phyloP scores from a whole-genome alignment of 768 basidiomycete genomes.

The Rhodotorula graminis region DNA sequence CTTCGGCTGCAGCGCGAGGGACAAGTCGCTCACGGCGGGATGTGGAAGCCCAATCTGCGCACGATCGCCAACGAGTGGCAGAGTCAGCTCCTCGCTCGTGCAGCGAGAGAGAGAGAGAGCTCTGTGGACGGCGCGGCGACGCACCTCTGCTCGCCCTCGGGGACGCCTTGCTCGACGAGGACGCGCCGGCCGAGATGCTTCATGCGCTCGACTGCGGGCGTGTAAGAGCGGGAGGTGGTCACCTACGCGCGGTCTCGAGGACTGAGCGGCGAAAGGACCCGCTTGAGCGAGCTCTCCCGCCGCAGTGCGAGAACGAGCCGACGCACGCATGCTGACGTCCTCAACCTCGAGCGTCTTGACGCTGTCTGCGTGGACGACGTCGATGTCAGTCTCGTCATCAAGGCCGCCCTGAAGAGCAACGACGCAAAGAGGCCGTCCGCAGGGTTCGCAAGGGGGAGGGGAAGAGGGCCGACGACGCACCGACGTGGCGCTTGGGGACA shows the following conservation, averaged over 20 bases:
- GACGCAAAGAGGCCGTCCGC: too few species aligned
- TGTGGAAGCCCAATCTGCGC: slow-evolving; percentile 38
- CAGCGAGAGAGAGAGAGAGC: too few species aligned
- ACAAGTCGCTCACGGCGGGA: slow-evolving; percentile 22
- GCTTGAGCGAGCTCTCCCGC: too few species aligned
- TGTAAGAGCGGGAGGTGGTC: too few species aligned
- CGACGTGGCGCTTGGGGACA: slow-evolving; percentile 27
- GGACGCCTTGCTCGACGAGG: slow-evolving; percentile 8
- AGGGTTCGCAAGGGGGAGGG: too few species aligned
- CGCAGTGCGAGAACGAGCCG: too few species aligned
- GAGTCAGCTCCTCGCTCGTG: background rate
- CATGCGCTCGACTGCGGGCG: slow-evolving; percentile 23
- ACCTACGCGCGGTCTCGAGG: too few species aligned
- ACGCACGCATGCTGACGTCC: slow-evolving; percentile 21
- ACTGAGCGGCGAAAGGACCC: too few species aligned
- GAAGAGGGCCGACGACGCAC: background rate
- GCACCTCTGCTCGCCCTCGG: slow-evolving; percentile 14
- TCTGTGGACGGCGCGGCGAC: background rate
- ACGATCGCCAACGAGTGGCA: too few species aligned
- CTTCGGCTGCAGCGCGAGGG: background rate
- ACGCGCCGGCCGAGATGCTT: background rate
- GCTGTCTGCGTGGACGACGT: slow-evolving; percentile 13
- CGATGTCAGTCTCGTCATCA: too few species aligned
- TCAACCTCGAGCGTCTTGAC: slow-evolving; percentile 12
- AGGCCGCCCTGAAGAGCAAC: too few species aligned